Conservation (phyloP, 2,329 filamentous ascomycete species). For the Trichoderma harzianum region DNA sequence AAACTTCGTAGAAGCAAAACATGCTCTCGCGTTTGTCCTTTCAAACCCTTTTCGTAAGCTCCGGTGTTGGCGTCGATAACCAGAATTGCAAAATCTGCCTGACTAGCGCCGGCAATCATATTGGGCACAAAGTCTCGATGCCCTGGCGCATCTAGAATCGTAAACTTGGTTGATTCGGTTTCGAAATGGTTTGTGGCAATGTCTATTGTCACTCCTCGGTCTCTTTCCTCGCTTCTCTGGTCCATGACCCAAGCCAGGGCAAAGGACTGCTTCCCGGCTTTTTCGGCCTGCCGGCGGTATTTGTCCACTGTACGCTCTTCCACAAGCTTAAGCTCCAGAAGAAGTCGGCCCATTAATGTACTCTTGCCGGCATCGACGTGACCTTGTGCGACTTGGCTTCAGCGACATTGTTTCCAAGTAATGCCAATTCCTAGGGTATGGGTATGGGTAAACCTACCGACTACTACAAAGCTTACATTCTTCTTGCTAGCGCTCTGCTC, state of each 20-base stretch:
- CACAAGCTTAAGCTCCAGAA: conserved; percentile 84
- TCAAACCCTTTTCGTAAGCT: conserved; percentile 89
- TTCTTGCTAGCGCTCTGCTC: conserved; percentile 73
- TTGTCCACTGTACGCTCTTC: conserved; percentile 86
- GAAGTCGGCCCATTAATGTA: conserved; percentile 91
- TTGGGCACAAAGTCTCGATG: conserved; percentile 97
- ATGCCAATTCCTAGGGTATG: background rate
- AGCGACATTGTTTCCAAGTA: background rate
- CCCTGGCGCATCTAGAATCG: conserved; percentile 91
- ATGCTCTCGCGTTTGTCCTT: conserved; percentile 92
- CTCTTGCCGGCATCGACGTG: conserved; percentile 98
- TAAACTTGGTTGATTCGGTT: conserved; percentile 81
- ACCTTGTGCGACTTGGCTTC: conserved; percentile 51
- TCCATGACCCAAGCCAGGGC: conserved; percentile 97
- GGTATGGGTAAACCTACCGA: conserved; percentile 55
- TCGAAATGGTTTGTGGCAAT: conserved; percentile 94
- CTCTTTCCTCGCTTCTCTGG: conserved; percentile 83
- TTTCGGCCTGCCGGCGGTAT: conserved; percentile 83
- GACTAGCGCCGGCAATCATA: conserved; percentile 96
- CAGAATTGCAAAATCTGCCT: conserved; percentile 92
- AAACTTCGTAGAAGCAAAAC: conserved; percentile 85
- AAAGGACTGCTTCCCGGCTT: conserved; percentile 91
- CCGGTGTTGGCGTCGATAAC: conserved; percentile 90
- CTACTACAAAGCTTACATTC: conserved; percentile 85
- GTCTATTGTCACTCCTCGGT: conserved; percentile 90